phyloP scores from a whole-genome alignment of 495 filamentous ascomycete genomes.

The Hypoxylon fragiforme region DNA sequence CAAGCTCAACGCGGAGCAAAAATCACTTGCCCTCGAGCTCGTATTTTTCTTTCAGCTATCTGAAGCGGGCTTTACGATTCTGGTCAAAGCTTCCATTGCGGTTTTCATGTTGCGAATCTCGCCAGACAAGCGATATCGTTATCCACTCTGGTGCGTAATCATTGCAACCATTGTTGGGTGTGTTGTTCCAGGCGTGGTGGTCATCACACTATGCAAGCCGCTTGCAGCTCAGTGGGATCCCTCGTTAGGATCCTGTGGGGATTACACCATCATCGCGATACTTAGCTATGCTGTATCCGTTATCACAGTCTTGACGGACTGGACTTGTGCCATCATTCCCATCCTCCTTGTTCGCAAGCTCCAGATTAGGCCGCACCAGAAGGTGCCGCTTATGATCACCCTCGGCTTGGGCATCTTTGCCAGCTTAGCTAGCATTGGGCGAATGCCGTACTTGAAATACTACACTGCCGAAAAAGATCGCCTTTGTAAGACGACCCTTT shows the following conservation, averaged over 20 bases:
- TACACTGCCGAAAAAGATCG: constrained; percentile 4
- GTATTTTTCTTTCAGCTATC: background rate
- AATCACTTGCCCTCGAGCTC: background rate
- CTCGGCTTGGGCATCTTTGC: constrained; percentile 11
- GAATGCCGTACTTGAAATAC: constrained; percentile 6
- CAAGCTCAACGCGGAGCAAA: background rate
- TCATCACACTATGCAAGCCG: background rate
- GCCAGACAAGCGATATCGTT: constrained; percentile 1
- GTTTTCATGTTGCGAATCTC: constrained; percentile 1
- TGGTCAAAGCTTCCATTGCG: constrained; percentile 3
- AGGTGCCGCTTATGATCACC: constrained; percentile 3
- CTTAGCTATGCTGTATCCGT: constrained; percentile 9
- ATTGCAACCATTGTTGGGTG: background rate
- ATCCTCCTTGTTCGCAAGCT: constrained; percentile 1
- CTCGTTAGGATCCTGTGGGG: background rate
- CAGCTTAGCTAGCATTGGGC: constrained; percentile 1
- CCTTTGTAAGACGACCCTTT: background rate
- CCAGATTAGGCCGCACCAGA: background rate
- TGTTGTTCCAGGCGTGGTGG: background rate
- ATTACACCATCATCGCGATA: background rate
- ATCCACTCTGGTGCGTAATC: background rate
- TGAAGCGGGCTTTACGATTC: background rate
- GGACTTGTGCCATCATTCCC: constrained; percentile 13
- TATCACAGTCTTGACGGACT: constrained; percentile 5
- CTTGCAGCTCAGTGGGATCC: constrained; percentile 7